These are phyloP conservation scores for Picocystis salinarum DNA, from an alignment of 139 green algal genomes.

Conservation along the genomic window DNA sequence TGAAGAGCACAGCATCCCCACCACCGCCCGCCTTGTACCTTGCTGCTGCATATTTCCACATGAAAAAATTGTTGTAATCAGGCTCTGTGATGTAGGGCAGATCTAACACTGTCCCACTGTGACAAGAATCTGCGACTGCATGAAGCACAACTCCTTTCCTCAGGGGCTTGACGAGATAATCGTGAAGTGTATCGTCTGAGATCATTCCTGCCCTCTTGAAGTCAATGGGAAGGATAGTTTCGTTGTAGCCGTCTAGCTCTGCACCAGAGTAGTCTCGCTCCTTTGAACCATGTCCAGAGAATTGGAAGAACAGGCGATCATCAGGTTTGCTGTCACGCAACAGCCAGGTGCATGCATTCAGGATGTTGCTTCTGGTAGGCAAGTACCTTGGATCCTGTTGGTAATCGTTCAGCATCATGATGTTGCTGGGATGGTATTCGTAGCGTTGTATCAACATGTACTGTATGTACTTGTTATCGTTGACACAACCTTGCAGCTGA, in stretches of 20 bases:
- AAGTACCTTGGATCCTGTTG: slow-evolving; percentile 1
- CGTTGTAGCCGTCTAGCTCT: slow-evolving; percentile 6
- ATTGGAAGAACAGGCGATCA: slow-evolving; percentile 17
- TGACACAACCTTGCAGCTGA: slow-evolving; percentile 24
- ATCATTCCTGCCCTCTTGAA: slow-evolving; percentile 4
- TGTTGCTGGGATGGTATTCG: slow-evolving; percentile 14
- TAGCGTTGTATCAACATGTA: slow-evolving; percentile 17
- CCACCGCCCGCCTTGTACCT: slow-evolving; percentile 9
- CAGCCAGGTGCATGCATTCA: slow-evolving; percentile 12
- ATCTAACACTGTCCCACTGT: slow-evolving; percentile 16
- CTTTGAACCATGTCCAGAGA: slow-evolving; percentile 1
- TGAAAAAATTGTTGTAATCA: background rate
- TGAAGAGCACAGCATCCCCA: slow-evolving; percentile 15
- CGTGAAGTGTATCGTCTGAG: slow-evolving; percentile 18
- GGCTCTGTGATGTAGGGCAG: slow-evolving; percentile 9
- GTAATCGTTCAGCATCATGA: slow-evolving; percentile 17
- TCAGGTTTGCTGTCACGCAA: slow-evolving; percentile 1
- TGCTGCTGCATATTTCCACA: background rate
- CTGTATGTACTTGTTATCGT: slow-evolving; percentile 23
- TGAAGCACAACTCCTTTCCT: slow-evolving; percentile 5
- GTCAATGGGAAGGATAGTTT: slow-evolving; percentile 7
- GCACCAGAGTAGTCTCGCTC: slow-evolving; percentile 3
- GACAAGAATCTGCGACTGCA: slow-evolving; percentile 17
- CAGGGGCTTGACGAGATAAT: slow-evolving; percentile 11
- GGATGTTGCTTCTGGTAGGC: slow-evolving; percentile 16